These are phyloP conservation scores for Globisporangium abappressorium DNA, from an alignment of 352 stramenopile species.

Conservation along the genomic window DNA sequence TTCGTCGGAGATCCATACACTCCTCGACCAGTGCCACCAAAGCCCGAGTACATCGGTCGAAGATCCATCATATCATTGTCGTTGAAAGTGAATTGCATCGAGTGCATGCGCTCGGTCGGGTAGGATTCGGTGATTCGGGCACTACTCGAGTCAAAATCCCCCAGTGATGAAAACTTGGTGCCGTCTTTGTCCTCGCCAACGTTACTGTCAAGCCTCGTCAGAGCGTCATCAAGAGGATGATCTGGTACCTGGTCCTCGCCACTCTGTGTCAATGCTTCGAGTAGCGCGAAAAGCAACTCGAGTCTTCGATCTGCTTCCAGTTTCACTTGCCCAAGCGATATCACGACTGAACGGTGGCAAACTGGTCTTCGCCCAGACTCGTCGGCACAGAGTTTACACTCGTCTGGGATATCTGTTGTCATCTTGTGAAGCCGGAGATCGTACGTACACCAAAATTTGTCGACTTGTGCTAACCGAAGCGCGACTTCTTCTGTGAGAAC, in stretches of 20 bases:
- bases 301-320: slow-evolving; percentile 80
- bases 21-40: slow-evolving; percentile 23
- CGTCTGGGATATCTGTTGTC: slow-evolving; percentile 29
- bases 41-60: slow-evolving; percentile 65
- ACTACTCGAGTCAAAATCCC: slow-evolving; percentile 23
- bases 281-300: slow-evolving; percentile 75
- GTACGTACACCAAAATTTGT: slow-evolving; percentile 77
- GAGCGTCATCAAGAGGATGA: slow-evolving; percentile 28
- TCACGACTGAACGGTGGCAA: slow-evolving; percentile 58
- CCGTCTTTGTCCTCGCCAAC: slow-evolving; percentile 20
- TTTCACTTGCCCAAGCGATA: slow-evolving; percentile 82
- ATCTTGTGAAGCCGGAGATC: slow-evolving; percentile 58
- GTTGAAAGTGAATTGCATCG: slow-evolving; percentile 60
- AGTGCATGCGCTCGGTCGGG: slow-evolving; percentile 56
- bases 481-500: slow-evolving; percentile 86
- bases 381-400: slow-evolving; percentile 63
- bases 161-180: slow-evolving; percentile 11
- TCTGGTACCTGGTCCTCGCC: slow-evolving; percentile 21
- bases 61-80: slow-evolving; percentile 52
- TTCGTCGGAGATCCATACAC: slow-evolving; percentile 42
- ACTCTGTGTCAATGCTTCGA: slow-evolving; percentile 64
- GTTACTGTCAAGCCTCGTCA: slow-evolving; percentile 30
- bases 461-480: slow-evolving; percentile 78
- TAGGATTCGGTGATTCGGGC: slow-evolving; percentile 25
- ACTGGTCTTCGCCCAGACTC: slow-evolving; percentile 52